phyloP scores from a whole-genome alignment of 2,329 filamentous ascomycete species.

The Biscogniauxia mediterranea region DNA sequence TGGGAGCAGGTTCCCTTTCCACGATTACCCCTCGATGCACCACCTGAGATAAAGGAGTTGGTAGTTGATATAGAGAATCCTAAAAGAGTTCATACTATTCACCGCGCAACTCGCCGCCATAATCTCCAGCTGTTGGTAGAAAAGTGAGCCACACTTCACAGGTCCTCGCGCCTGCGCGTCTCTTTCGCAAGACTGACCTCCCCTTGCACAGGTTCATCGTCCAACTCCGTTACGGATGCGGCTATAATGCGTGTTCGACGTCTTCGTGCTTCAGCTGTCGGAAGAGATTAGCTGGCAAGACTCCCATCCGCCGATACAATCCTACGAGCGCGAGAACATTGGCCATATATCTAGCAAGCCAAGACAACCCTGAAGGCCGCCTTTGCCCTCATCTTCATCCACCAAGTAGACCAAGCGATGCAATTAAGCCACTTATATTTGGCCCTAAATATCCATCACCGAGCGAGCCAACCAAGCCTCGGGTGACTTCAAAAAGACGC shows the following conservation, averaged over 20 bases:
- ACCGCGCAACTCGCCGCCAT: conserved; percentile 60
- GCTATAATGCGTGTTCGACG: conserved; percentile 64
- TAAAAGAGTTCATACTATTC: conserved; percentile 57
- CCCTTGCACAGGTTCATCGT: conserved; percentile 63
- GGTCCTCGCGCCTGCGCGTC: not conserved
- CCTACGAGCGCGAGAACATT: conserved; percentile 78
- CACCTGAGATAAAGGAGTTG: conserved; percentile 53
- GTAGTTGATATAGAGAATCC: conserved; percentile 61
- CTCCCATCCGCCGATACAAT: conserved; percentile 75
- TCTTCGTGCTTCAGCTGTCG: conserved; percentile 80
- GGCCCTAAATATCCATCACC: conserved; percentile 32
- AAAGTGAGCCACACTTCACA: conserved; percentile 46
- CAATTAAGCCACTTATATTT: conserved; percentile 49
- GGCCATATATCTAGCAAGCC: conserved; percentile 75
- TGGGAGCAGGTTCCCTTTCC: conserved; percentile 62
- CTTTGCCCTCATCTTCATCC: conserved; percentile 58
- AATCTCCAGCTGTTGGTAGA: conserved; percentile 67
- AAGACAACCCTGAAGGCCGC: conserved; percentile 70
- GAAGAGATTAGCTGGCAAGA: conserved; percentile 62
- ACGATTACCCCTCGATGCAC: conserved; percentile 59
- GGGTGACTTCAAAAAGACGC: conserved; percentile 10
- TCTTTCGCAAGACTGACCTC: conserved; percentile 17
- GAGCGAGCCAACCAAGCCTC: conserved; percentile 18
- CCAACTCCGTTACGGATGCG: conserved; percentile 82
- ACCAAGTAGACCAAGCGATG: conserved; percentile 43